A percentile compares a stretch with the other conserved stretches of the same genome.
Evolutionary conservation across 2,329 filamentous ascomycete species (phyloP).

Genomic region (Hymenoscyphus linearis): DNA sequence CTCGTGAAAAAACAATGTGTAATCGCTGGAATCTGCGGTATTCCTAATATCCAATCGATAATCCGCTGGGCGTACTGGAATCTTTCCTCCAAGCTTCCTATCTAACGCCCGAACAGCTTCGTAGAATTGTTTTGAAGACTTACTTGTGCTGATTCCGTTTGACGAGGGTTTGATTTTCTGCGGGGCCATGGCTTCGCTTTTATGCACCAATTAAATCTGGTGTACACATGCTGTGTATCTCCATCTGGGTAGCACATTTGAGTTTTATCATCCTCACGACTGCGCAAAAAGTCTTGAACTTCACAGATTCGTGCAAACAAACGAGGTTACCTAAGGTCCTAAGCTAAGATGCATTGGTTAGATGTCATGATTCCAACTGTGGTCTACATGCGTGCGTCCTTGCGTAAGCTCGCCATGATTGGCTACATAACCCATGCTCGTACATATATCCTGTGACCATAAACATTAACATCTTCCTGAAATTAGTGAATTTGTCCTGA

Average conservation of each 20-base stretch:
- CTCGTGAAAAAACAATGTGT: conserved; percentile 9
- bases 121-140: not conserved
- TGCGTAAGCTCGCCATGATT: not conserved
- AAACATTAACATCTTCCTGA: too few species aligned
- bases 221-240: too few species aligned
- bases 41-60: not conserved
- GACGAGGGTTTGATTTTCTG: not conserved
- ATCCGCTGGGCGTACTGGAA: not conserved
- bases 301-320: not conserved
- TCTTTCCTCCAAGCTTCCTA: not conserved
- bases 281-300: not conserved
- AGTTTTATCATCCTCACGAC: not conserved
- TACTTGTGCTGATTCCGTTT: not conserved
- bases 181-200: not conserved
- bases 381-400: not conserved
- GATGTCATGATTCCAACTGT: not conserved
- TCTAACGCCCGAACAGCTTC: not conserved
- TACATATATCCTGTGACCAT: too few species aligned
- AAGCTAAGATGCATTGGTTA: not conserved
- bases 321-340: not conserved
- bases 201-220: not conserved
- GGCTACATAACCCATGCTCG: not conserved
- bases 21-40: not conserved
- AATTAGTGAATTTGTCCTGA: too few species aligned
- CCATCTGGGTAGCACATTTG: not conserved